phyloP scores from a whole-genome alignment of 2,329 filamentous ascomycete genomes.

The Juglanconis oblonga region DNA sequence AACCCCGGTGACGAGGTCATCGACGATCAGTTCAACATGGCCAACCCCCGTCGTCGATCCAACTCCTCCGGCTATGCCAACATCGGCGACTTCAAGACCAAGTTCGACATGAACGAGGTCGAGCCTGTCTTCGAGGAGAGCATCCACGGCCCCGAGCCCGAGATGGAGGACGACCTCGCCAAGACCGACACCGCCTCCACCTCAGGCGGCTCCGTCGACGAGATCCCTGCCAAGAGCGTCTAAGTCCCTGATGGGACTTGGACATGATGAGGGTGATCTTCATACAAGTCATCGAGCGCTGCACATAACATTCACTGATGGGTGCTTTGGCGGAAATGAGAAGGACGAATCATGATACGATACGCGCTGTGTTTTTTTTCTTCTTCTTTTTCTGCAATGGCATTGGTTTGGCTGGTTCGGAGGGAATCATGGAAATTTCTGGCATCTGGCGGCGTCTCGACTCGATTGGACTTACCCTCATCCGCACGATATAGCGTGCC shows the following conservation, averaged over 20 bases:
- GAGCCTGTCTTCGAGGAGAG: slow-evolving; percentile 92
- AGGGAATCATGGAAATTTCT: slow-evolving; percentile 2
- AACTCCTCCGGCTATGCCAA: slow-evolving; percentile 78
- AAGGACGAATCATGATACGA: slow-evolving; percentile 7
- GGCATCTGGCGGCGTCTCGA: slow-evolving; percentile 16
- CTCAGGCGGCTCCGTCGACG: slow-evolving; percentile 52
- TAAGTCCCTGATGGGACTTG: slow-evolving; percentile 8
- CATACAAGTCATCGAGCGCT: slow-evolving; percentile 11
- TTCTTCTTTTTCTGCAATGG: slow-evolving; percentile 2
- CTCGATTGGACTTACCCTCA: slow-evolving; percentile 16
- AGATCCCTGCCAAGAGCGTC: slow-evolving; percentile 33
- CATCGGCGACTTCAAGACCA: slow-evolving; percentile 84
- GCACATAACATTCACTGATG: slow-evolving; percentile 15
- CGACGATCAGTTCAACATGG: slow-evolving; percentile 79
- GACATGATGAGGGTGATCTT: slow-evolving; percentile 19
- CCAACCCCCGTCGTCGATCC: slow-evolving; percentile 84
- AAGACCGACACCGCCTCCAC: slow-evolving; percentile 60
- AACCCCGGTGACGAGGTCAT: slow-evolving; percentile 77
- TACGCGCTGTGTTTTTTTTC: not conserved
- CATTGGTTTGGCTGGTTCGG: slow-evolving; percentile 5
- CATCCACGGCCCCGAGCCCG: slow-evolving; percentile 63
- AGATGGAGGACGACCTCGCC: slow-evolving; percentile 54
- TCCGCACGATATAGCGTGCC: slow-evolving; percentile 15
- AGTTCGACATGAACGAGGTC: slow-evolving; percentile 86
- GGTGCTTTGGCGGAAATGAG: not conserved